Base-by-base conservation (phyloP, 1,284 basidiomycete species). In the Bondarzewia mesenterica region DNA sequence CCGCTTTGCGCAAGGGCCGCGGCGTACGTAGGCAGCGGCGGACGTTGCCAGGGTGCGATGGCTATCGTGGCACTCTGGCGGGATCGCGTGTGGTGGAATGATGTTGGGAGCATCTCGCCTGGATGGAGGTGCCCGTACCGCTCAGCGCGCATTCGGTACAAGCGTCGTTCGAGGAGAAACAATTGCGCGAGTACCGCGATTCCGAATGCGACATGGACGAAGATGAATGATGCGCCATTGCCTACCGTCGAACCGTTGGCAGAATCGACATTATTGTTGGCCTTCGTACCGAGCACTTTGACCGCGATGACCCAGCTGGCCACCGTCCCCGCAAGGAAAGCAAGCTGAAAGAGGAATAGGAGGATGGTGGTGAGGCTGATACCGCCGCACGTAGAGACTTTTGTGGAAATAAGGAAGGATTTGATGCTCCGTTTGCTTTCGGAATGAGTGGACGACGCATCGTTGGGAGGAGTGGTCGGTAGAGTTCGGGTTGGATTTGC, bases 31-130 rank as follows among this genome's bases (percentile, higher is more conserved):
- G 83, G 83, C 40, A 86, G 64, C 7, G 82, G 74, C 1, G 81
- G 80, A 16, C 82, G 70, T 60, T 80, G 79, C 84, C 83, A 86
- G 2, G 83, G 84, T 10, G 80, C 75, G 50, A 80, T 70, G 1
- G 70, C 70, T 53, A 84, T 72, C 56, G 32, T 60, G 32, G 55
- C 38, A 25, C 36, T 50, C 20, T 45, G 38, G 7, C 44, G 57
- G 45, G 49, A 56, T 35, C 36, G 20, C 2, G 51, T 52, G 26
- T 63, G 61, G 42, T 55, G 58, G 42, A 68, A 58, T 39, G 70
- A 68, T 23, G 65, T 61, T 6, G 80, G 79, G 7, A 81, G 65
- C 40, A 75, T 64, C 54, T 75, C 71, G 18, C 75, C 79, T 4
- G 79, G 79, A 58, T 85, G 79, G 12, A 74, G 49, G 59, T 74